These are phyloP conservation scores for Vinca minor DNA, from an alignment of 257 asterid genomes.

Conservation along the genomic window DNA sequence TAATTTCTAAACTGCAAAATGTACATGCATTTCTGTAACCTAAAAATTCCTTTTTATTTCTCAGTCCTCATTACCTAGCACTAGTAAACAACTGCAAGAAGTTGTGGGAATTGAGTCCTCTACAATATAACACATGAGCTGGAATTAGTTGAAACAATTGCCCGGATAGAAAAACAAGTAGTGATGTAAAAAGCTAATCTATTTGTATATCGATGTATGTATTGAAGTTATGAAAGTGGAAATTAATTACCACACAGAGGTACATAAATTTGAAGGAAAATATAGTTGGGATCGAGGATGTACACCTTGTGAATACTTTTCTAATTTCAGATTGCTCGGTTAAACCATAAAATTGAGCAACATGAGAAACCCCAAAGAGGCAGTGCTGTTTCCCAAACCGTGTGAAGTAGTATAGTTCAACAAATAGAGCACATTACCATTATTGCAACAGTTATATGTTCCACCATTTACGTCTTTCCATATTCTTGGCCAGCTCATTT, in stretches of 20 bases:
- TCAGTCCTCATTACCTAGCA: background rate
- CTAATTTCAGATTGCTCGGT: background rate
- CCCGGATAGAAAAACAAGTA: background rate
- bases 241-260: background rate
- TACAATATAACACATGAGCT: background rate
- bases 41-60: background rate
- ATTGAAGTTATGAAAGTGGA: background rate
- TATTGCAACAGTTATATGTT: conserved; percentile 25
- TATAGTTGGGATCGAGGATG: background rate
- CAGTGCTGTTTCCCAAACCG: background rate
- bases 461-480: conserved; percentile 91
- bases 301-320: background rate
- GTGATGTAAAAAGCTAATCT: background rate
- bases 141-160: background rate
- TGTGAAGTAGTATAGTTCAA: background rate
- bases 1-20: background rate
- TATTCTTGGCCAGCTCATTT: conserved; percentile 58
- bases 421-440: conserved; percentile 5
- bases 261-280: background rate
- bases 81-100: background rate
- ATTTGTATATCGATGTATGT: background rate
- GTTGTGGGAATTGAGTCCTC: too few species aligned
- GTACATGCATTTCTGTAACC: background rate
- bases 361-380: background rate
- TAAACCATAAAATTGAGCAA: background rate